Percentiles rank a stretch among this genome's conserved stretches.
Conservation (phyloP, 2,329 filamentous ascomycete genomes). For the Penicillium sp. region DNA sequence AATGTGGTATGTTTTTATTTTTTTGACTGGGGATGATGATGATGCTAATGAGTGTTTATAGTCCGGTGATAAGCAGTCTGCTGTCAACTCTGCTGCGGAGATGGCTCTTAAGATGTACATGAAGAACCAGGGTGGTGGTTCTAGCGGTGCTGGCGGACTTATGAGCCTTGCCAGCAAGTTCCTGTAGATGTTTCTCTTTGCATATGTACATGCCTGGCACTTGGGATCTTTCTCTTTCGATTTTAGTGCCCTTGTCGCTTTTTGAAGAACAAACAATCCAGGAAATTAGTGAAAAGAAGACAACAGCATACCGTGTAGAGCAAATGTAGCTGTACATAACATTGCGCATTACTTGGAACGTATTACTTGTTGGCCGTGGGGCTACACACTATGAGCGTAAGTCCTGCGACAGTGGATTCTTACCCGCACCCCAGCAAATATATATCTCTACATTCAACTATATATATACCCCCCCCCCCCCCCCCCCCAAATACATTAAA, state of each 20-base stretch:
- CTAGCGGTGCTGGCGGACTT: conserved; percentile 50
- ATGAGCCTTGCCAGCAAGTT: conserved; percentile 64
- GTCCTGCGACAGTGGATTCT: too few species aligned
- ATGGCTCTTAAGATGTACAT: conserved; percentile 90
- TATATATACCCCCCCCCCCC: too few species aligned
- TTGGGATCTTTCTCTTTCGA: neutral
- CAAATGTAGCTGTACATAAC: neutral
- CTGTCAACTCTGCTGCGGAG: conserved; percentile 75
- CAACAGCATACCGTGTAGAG: neutral
- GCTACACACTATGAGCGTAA: too few species aligned
- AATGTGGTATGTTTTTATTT: conserved; percentile 49
- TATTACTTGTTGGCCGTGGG: neutral
- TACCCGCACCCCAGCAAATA: too few species aligned
- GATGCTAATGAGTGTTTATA: conserved; percentile 19
- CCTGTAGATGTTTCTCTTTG: conserved; percentile 32
- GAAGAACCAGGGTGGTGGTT: conserved; percentile 65
- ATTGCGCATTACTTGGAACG: neutral
- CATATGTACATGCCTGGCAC: neutral
- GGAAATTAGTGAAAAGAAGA: neutral
- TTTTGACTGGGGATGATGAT: neutral
- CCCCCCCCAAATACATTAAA: too few species aligned
- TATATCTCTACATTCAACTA: too few species aligned
- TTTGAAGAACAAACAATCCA: neutral
- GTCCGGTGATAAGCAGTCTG: conserved; percentile 74
- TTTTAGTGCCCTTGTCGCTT: neutral